Base-by-base conservation (phyloP, 2,329 filamentous ascomycete species). In the Dendryphion nanum region DNA sequence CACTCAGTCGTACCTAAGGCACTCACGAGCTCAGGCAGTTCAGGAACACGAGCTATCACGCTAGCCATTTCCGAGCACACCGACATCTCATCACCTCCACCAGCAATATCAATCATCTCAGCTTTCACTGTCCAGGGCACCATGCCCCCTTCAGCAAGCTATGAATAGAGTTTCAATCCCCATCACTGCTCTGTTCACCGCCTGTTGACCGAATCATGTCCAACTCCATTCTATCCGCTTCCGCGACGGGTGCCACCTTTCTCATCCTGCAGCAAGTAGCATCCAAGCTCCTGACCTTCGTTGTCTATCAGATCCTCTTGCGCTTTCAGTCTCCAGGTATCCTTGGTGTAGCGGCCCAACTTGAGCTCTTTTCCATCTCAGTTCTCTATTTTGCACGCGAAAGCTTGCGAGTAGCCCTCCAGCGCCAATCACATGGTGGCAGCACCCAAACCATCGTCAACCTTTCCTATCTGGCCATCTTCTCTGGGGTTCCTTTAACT, bases 371-470 rank as follows among this genome's bases (percentile, higher is more conserved):
- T 64, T 90, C 91, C 42, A 85, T 95, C 30, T 89, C 89, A 0
- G 83, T 94, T n/a, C 76, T 98, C 1, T 96, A 95, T 66, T 97
- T 98, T 58, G 86, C 93, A 0, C 79, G 93, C 26, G 93, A 98
- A 68, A 91, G 86, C 55, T 71, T 97, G 33, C 84, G 93, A 13
- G 85, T 95, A n/a, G 89, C 91, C 18, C 80, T 95, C 23, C 91
- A 97, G 67, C 78, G 93, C 35, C 86, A 90, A 48, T 64, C 70
- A 6, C 63, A 71, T 47, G n/a, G n/a, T n/a, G n/a, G n/a, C n/a
- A 64, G 65, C 34, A 63, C 78, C 8, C 91, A 97, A 64, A 81
- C 86, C 2, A 83, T 91, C 30, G 79, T 97, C 66, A 98, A 98
- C 57, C 74, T 95, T 26, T 86, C 89, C 2, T 94, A 95, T 63